Evolutionary conservation across 352 stramenopile genomes (phyloP).

Genomic region (Phytophthora brassicae): DNA sequence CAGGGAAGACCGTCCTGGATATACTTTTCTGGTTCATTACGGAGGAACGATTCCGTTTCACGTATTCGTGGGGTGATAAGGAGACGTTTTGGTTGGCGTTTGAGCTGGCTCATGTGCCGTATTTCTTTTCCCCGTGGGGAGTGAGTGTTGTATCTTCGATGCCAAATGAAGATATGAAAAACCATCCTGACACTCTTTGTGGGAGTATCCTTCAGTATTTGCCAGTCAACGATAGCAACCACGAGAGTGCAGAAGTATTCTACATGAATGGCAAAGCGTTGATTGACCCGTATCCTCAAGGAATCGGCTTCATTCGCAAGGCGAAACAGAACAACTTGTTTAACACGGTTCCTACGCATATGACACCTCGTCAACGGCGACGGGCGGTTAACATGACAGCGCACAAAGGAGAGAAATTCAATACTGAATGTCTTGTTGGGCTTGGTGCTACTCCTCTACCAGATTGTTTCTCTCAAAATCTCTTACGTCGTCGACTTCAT

Average conservation of each 20-base stretch:
- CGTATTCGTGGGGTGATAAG: slow-evolving; percentile 45
- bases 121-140: slow-evolving; percentile 46
- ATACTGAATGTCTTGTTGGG: slow-evolving; percentile 48
- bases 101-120: slow-evolving; percentile 34
- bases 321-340: slow-evolving; percentile 39
- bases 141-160: slow-evolving; percentile 35
- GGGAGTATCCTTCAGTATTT: slow-evolving; percentile 44
- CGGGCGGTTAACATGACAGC: slow-evolving; percentile 7
- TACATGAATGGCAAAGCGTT: slow-evolving; percentile 31
- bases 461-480: slow-evolving; percentile 27
- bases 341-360: slow-evolving; percentile 48
- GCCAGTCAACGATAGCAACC: slow-evolving; percentile 12
- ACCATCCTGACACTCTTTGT: slow-evolving; percentile 36
- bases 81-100: slow-evolving; percentile 49
- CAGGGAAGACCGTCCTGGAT: slow-evolving; percentile 33
- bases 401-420: slow-evolving; percentile 21
- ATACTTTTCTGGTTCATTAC: slow-evolving; percentile 40
- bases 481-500: slow-evolving; percentile 48
- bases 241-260: slow-evolving; percentile 24
- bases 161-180: slow-evolving; percentile 34
- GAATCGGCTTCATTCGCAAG: slow-evolving; percentile 38
- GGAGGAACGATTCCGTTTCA: slow-evolving; percentile 33
- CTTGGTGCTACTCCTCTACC: slow-evolving; percentile 49
- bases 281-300: slow-evolving; percentile 30
- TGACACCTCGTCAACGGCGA: slow-evolving; percentile 47